phyloP scores from a whole-genome alignment of 2,329 filamentous ascomycete genomes.

The Cytospora mali region DNA sequence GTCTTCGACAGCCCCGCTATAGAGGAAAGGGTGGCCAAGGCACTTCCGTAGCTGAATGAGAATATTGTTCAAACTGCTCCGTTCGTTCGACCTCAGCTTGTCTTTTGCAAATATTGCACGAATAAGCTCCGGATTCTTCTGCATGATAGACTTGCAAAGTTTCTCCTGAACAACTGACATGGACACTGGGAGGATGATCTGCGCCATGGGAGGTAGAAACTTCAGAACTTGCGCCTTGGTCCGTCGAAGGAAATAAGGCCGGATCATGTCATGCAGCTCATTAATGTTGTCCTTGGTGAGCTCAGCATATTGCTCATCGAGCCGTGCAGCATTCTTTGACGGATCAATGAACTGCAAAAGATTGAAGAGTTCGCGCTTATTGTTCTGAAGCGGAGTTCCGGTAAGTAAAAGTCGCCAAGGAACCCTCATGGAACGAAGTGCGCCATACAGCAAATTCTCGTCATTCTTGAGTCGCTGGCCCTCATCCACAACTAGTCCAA shows the following conservation, averaged over 20 bases:
- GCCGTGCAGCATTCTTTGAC: conserved; percentile 64
- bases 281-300: conserved; percentile 81
- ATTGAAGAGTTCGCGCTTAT: conserved; percentile 92
- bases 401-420: conserved; percentile 87
- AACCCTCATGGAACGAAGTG: conserved; percentile 71
- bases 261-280: conserved; percentile 80
- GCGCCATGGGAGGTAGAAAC: conserved; percentile 89
- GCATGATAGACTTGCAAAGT: conserved; percentile 89
- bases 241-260: conserved; percentile 69
- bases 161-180: conserved; percentile 95
- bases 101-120: conserved; percentile 77
- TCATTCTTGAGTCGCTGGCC: conserved; percentile 96
- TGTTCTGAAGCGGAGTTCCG: conserved; percentile 93
- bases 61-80: conserved; percentile 87
- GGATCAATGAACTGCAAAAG: conserved; percentile 92
- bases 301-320: conserved; percentile 77
- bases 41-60: conserved; percentile 94
- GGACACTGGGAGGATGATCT: conserved; percentile 93
- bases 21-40: conserved; percentile 94
- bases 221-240: conserved; percentile 91
- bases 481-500: conserved; percentile 88
- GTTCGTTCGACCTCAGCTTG: conserved; percentile 69
- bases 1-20: conserved; percentile 89
- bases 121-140: conserved; percentile 87
- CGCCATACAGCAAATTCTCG: conserved; percentile 76